phyloP scores from a whole-genome alignment of 2,329 filamentous ascomycete species.

The Karstenula rhodostoma region DNA sequence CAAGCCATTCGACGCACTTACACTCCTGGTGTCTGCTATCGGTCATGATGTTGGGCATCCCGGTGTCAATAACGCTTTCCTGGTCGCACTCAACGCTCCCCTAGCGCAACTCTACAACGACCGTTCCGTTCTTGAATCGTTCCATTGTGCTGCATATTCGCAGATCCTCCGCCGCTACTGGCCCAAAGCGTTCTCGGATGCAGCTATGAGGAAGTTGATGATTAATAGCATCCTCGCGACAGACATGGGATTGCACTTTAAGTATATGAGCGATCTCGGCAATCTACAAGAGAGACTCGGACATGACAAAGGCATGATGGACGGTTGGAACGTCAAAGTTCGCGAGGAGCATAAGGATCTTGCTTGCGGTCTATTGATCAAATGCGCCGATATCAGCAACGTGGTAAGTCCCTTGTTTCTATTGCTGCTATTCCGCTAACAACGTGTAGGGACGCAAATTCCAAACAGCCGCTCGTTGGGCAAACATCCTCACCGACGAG shows the following conservation, averaged over 20 bases:
- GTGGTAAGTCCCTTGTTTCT: conserved; percentile 72
- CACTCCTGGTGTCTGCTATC: conserved; percentile 92
- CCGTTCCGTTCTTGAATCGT: conserved; percentile 93
- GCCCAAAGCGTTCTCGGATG: conserved; percentile 81
- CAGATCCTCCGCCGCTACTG: conserved; percentile 94
- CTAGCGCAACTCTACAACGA: conserved; percentile 97
- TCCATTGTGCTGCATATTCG: conserved; percentile 96
- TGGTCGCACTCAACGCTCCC: conserved; percentile 89
- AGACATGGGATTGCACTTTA: conserved; percentile 96
- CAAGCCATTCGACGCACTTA: conserved; percentile 86
- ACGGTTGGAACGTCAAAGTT: conserved; percentile 79
- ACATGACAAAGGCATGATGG: conserved; percentile 67
- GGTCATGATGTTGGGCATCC: conserved; percentile 98
- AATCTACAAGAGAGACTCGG: conserved; percentile 80
- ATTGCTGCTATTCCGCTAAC: conserved; percentile 13
- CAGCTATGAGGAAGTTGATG: conserved; percentile 85
- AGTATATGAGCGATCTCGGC: conserved; percentile 91
- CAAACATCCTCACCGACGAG: conserved; percentile 91
- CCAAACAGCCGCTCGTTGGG: conserved; percentile 85
- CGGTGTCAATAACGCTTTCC: conserved; percentile 96
- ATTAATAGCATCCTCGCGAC: conserved; percentile 98
- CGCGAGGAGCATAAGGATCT: conserved; percentile 79
- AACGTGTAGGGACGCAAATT: conserved; percentile 78
- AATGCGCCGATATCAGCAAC: conserved; percentile 98
- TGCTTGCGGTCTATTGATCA: conserved; percentile 91